Base-by-base conservation (phyloP, 2,329 filamentous ascomycete genomes). In the Fusarium sp. region DNA sequence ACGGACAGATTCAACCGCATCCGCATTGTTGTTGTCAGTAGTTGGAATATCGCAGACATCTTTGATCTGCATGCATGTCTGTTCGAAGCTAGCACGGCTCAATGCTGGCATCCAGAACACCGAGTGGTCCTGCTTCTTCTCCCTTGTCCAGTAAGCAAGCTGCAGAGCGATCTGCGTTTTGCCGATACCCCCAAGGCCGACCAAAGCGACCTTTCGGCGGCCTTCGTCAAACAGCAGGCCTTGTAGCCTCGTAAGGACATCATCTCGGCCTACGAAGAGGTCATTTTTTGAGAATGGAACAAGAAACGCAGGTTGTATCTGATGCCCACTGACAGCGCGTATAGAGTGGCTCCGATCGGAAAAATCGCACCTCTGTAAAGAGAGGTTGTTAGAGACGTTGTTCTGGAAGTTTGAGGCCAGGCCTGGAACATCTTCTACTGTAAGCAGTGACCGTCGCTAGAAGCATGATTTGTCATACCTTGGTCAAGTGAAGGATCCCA, bases 71-170 rank as follows among this genome's bases (percentile, higher is more conserved):
- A 48, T 13, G 26, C 44, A 68, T 28, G 52, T 53, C 21, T 56
- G 52, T 8, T 68, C 48, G 29, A 53, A 68, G 15, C 48, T 55
- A 5, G 44, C 65, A 24, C 26, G 44, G 28, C 57, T 68, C 3
- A 58, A 18, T 9, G 53, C 61, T 24, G 65, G 48, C 7, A 53
- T 18, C 57, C 61, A 69, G 24, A 69, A 61, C 4, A 69, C 57
- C 3, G 56, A 69, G 21, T 41, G 59, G 6, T 63, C 28, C 6
- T 26, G 26, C 26, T 38, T 63, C 13, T 46, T 57, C 6, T 57
- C 33, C 38, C 63, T 59, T 6, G 41, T 23, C 46, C 44, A 59
- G 37, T 41, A 43, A 3, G 64, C 64, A 11, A 70, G 35, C 7
- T 60, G 47, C 9, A 70, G 43, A 23, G 67, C 67, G 3, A 65